Evolutionary conservation across 192 early-diverging fungal species (phyloP).

Genomic region (Funneliformis geosporum): DNA sequence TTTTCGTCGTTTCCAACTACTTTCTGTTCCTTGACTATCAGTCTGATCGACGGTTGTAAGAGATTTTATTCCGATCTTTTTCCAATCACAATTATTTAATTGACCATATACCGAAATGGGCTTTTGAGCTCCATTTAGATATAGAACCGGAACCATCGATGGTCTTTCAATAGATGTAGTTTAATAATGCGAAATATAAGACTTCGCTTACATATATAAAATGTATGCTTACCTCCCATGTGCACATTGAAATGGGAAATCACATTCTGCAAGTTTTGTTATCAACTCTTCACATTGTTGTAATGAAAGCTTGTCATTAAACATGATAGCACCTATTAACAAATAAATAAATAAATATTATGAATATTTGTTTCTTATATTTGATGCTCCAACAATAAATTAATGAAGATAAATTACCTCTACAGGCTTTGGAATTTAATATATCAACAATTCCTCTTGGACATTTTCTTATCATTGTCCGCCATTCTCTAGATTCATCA

Average conservation of each 20-base stretch:
- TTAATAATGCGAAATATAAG: not conserved
- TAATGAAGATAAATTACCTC: conserved; percentile 38
- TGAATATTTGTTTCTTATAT: not conserved
- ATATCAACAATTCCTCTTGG: conserved; percentile 69
- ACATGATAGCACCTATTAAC: conserved; percentile 67
- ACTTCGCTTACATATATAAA: not conserved
- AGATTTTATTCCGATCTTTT: not conserved
- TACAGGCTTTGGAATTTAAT: conserved; percentile 74
- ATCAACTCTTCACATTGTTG: conserved; percentile 57
- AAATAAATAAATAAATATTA: not conserved
- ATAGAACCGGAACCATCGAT: conserved; percentile 29
- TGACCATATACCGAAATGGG: not conserved
- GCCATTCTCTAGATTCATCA: conserved; percentile 21
- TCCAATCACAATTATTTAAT: too few relatives aligned
- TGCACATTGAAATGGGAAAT: conserved; percentile 68
- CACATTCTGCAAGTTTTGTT: conserved; percentile 50
- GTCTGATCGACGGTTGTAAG: not conserved
- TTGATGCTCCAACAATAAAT: not conserved
- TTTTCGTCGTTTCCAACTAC: not conserved
- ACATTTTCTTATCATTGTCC: conserved; percentile 42
- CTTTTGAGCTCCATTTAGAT: conserved; percentile 10
- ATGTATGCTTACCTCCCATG: conserved; percentile 43
- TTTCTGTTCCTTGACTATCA: not conserved
- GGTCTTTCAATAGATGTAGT: conserved; percentile 13
- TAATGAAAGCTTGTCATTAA: conserved; percentile 60